Base-by-base conservation (phyloP, 345 rosid species). In the Passiflora organensis region DNA sequence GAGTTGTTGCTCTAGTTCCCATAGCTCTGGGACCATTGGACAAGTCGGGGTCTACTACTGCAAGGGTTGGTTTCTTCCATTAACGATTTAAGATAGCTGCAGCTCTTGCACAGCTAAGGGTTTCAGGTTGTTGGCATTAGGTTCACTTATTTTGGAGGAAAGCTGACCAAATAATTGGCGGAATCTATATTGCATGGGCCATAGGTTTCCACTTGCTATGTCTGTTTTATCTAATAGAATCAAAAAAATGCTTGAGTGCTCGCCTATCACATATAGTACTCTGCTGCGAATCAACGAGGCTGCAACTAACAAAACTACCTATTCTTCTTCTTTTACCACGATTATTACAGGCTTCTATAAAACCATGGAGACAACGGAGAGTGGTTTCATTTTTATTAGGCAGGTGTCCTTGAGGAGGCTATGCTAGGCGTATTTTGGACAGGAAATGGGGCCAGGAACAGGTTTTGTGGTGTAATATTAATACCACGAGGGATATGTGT, bases 21-120 rank as follows among this genome's bases (percentile, higher is more conserved):
- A 21, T 43, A 50, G 65, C 62, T 53, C 49, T 13, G 72, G 74
- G 76, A 66, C 80, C 75, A 60, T 58, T 17, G 74, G 69, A n/a
- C 59, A 43, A 48, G 65, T 56, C 25, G 45, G 65, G 15, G 62
- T 9, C 50, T n/a, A 16, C 36, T 43, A 15, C 43, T 15, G 13
- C 5, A 15, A 43, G n/a, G n/a, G n/a, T n/a, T n/a, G n/a, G n/a
- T n/a, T n/a, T n/a, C n/a, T n/a, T n/a, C n/a, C n/a, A 28, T 59
- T 55, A 39, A 63, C 58, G 1, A n/a, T n/a, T n/a, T n/a, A n/a
- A n/a, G 0, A 18, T 56, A 2, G 58, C 18, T 48, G 66, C 73
- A 56, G 62, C 70, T 63, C 43, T 52, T 6, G 64, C 32, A 58
- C 74, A 64, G 77, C 74, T 63, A 68, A 58, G 63, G 34, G 42